phyloP scores from a whole-genome alignment of 352 stramenopile species.

The Blastocystis sp. region DNA sequence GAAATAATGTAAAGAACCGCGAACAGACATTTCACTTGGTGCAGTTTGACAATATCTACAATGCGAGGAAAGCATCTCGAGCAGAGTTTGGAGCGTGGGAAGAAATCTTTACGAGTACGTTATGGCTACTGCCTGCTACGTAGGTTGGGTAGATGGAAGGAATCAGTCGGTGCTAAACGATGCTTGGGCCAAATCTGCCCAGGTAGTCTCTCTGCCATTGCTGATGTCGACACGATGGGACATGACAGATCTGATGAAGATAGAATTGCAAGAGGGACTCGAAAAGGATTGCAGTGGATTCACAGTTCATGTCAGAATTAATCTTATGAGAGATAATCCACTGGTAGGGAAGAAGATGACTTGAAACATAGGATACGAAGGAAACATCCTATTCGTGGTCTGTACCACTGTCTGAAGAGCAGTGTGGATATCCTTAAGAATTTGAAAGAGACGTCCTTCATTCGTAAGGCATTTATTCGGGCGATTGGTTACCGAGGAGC shows the following conservation, averaged over 20 bases:
- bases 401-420: not conserved
- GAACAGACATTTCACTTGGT: not conserved
- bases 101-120: not conserved
- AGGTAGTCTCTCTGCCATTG: not conserved
- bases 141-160: not conserved
- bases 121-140: not conserved
- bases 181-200: not conserved
- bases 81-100: not conserved
- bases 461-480: not conserved
- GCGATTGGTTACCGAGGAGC: not conserved
- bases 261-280: not conserved
- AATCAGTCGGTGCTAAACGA: slow-evolving; percentile 36
- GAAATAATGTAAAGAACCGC: not conserved
- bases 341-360: not conserved
- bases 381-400: not conserved
- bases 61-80: not conserved
- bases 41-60: not conserved
- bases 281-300: not conserved
- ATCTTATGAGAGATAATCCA: not conserved
- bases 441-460: not conserved
- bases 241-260: not conserved
- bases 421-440: slow-evolving; percentile 18
- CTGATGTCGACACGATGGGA: not conserved
- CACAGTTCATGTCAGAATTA: not conserved
- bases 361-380: not conserved